A percentile compares a stretch with the other conserved stretches of the same genome.
Evolutionary conservation across 2,329 filamentous ascomycete genomes (phyloP).

Genomic region (Fusarium subglutinans): DNA sequence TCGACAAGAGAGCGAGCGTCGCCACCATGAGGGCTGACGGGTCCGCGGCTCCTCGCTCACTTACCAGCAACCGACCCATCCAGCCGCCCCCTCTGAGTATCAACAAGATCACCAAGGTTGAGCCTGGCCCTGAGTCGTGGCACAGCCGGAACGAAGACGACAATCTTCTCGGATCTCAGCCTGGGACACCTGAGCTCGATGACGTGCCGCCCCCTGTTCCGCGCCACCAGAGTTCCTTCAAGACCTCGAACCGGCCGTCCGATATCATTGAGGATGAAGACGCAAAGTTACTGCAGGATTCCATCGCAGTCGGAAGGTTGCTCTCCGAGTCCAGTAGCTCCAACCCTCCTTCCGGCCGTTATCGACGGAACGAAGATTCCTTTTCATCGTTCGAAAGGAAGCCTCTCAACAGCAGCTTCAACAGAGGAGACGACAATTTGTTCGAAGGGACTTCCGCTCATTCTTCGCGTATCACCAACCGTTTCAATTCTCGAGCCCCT

Average conservation of each 20-base stretch:
- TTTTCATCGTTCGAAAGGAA: conserved; percentile 46
- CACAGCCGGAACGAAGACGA: conserved; percentile 60
- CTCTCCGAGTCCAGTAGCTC: conserved; percentile 46
- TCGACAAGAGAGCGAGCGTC: conserved; percentile 64
- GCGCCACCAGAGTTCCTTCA: conserved; percentile 49
- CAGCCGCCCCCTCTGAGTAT: conserved; percentile 60
- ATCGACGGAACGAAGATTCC: conserved; percentile 54
- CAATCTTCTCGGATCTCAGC: conserved; percentile 53
- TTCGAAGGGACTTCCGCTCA: conserved; percentile 60
- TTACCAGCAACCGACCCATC: conserved; percentile 56
- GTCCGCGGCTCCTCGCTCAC: conserved; percentile 52
- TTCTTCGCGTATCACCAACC: conserved; percentile 50
- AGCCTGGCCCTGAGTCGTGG: conserved; percentile 59
- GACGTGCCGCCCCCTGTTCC: conserved; percentile 54
- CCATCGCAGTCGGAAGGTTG: conserved; percentile 59
- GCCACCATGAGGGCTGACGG: conserved; percentile 57
- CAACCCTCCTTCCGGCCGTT: conserved; percentile 40
- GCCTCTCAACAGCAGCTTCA: conserved; percentile 44
- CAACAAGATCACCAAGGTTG: conserved; percentile 55
- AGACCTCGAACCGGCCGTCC: conserved; percentile 47
- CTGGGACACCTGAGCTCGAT: conserved; percentile 51
- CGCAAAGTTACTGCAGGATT: conserved; percentile 61
- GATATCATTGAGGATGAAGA: conserved; percentile 62
- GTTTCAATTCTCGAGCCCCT: conserved; percentile 47
- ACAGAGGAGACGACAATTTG: conserved; percentile 64